Evolutionary conservation across 139 green algal species (phyloP).

Genomic region (Haematococcus sp.): DNA sequence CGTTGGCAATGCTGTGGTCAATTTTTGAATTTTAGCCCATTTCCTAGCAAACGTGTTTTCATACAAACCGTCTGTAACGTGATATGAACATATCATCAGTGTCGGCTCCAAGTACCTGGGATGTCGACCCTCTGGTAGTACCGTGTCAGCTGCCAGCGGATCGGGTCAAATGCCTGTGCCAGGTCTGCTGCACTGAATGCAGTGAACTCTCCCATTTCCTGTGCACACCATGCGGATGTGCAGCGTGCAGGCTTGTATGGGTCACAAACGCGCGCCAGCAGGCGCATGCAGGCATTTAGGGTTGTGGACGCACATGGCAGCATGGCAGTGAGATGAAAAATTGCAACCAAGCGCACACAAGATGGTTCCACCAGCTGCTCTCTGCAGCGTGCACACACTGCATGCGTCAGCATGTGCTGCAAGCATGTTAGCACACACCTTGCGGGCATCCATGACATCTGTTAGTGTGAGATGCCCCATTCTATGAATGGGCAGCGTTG

Average conservation of each 20-base stretch:
- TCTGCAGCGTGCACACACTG: not conserved
- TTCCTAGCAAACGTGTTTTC: too few relatives aligned
- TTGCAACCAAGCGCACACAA: too few relatives aligned
- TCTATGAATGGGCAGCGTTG: slow-evolving; percentile 72
- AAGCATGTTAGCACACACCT: too few relatives aligned
- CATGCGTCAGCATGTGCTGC: too few relatives aligned
- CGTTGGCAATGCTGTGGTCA: too few relatives aligned
- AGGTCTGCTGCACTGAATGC: slow-evolving; percentile 36
- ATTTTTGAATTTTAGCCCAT: too few relatives aligned
- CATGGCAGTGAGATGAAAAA: too few relatives aligned
- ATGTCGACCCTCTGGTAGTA: slow-evolving; percentile 9
- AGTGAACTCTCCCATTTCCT: slow-evolving; percentile 62
- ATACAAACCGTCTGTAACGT: too few relatives aligned
- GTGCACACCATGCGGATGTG: not conserved
- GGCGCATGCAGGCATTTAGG: not conserved
- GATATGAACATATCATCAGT: too few relatives aligned
- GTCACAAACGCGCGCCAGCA: not conserved
- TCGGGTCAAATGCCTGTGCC: not conserved
- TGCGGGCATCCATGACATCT: too few relatives aligned
- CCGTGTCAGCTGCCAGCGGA: not conserved
- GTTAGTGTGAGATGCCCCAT: slow-evolving; percentile 74
- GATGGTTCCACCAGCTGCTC: not conserved
- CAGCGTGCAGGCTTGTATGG: not conserved
- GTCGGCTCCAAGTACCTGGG: too few relatives aligned
- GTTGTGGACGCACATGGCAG: too few relatives aligned